Conservation (phyloP, 805 yeast species). For the Starmera caribaea region DNA sequence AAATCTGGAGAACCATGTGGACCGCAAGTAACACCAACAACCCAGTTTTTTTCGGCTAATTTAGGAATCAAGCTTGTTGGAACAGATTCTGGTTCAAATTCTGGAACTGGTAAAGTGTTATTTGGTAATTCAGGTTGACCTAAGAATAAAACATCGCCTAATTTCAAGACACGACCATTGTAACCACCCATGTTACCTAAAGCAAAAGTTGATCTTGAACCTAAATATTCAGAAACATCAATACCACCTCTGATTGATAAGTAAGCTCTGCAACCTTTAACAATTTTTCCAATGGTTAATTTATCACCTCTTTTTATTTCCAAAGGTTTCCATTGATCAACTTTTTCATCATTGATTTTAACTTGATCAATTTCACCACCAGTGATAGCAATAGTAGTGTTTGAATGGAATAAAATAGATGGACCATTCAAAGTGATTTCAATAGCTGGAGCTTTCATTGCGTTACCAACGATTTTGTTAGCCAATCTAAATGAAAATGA, state of each 20-base stretch:
- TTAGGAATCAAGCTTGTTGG: conserved; percentile 35
- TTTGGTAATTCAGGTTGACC: conserved; percentile 67
- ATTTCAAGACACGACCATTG: conserved; percentile 84
- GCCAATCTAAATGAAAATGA: conserved; percentile 83
- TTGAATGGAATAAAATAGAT: conserved; percentile 72
- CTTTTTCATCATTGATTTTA: conserved; percentile 48
- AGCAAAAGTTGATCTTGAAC: conserved; percentile 95
- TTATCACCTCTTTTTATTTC: conserved; percentile 64
- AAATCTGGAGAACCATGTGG: conserved; percentile 98
- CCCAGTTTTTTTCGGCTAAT: conserved; percentile 42
- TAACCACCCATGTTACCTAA: conserved; percentile 88
- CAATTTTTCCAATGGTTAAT: conserved; percentile 71
- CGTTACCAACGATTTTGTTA: conserved; percentile 85
- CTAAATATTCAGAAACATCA: conserved; percentile 88
- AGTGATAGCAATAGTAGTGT: conserved; percentile 67
- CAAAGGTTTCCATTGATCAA: conserved; percentile 66
- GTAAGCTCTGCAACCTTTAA: conserved; percentile 82
- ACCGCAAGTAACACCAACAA: conserved; percentile 89
- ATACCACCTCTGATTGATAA: conserved; percentile 88
- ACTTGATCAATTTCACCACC: conserved; percentile 70
- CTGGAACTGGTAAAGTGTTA: conserved; percentile 65
- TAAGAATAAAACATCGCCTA: conserved; percentile 85
- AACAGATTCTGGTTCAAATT: conserved; percentile 47
- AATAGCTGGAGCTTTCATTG: conserved; percentile 73
- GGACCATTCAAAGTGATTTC: conserved; percentile 90